Evolutionary conservation across 2,329 filamentous ascomycete genomes (phyloP).

Genomic region (Herpotrichia juniperi): DNA sequence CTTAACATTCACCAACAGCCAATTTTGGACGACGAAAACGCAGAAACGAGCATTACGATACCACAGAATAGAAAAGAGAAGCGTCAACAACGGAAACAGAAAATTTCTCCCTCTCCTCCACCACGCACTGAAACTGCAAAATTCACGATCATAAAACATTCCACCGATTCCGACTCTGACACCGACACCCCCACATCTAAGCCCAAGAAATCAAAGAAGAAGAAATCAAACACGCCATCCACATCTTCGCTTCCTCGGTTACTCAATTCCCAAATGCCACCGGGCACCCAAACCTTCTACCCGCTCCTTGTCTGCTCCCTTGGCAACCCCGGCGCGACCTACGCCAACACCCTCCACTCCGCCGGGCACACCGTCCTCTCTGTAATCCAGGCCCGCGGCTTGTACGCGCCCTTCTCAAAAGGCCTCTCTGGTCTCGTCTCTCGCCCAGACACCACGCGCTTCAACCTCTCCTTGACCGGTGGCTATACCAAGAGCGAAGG

Average conservation of each 20-base stretch:
- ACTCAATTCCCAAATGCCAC: constrained; percentile 24
- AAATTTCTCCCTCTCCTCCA: constrained; percentile 15
- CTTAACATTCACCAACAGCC: constrained; percentile 20
- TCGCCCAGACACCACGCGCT: constrained; percentile 28
- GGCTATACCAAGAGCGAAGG: constrained; percentile 21
- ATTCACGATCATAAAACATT: neutral
- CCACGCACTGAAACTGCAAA: constrained; percentile 18
- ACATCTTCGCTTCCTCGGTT: constrained; percentile 2
- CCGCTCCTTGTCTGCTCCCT: constrained; percentile 81
- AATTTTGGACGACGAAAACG: constrained; percentile 14
- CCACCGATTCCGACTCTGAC: neutral
- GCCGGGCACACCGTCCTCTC: constrained; percentile 76
- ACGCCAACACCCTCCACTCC: constrained; percentile 81
- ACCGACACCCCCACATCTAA: constrained; percentile 11
- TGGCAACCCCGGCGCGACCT: constrained; percentile 75
- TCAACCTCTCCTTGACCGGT: constrained; percentile 55
- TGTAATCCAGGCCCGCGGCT: constrained; percentile 33
- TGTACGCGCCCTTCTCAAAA: constrained; percentile 37
- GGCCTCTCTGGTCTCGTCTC: constrained; percentile 38
- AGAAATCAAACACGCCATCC: constrained; percentile 4
- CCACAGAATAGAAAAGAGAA: constrained; percentile 29
- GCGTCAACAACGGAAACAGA: constrained; percentile 25
- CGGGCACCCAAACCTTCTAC: constrained; percentile 31
- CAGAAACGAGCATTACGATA: constrained; percentile 8
- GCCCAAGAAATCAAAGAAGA: constrained; percentile 18